Conservation (phyloP, 2,329 filamentous ascomycete species). For the Didymella sp. region DNA sequence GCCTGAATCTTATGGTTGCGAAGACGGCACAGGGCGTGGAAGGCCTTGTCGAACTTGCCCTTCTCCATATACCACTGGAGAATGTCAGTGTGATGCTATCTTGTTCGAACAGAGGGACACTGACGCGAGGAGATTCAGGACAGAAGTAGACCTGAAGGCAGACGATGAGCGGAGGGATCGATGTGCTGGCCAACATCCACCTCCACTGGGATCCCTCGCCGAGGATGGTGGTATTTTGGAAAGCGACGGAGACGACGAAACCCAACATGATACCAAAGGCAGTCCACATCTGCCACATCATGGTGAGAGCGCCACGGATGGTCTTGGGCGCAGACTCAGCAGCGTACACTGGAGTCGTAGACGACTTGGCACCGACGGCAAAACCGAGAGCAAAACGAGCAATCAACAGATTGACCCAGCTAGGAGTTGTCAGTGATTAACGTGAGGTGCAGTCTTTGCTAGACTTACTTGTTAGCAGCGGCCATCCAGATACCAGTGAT, state of each 20-base stretch:
- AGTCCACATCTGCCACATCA: conserved; percentile 60
- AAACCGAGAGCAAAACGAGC: conserved; percentile 44
- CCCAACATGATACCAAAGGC: conserved; percentile 46
- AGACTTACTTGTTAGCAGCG: conserved; percentile 32
- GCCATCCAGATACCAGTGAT: conserved; percentile 45
- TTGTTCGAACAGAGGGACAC: neutral
- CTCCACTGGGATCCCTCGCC: conserved; percentile 40
- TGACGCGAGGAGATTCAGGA: conserved; percentile 26
- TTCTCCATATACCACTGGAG: conserved; percentile 43
- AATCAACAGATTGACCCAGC: conserved; percentile 43
- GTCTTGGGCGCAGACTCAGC: conserved; percentile 58
- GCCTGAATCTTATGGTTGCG: conserved; percentile 61
- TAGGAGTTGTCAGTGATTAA: conserved; percentile 25
- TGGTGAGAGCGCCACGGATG: conserved; percentile 59
- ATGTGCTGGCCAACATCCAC: conserved; percentile 44
- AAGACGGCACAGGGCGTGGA: conserved; percentile 57
- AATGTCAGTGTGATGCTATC: neutral
- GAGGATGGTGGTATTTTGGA: conserved; percentile 36
- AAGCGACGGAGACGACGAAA: conserved; percentile 42
- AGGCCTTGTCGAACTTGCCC: conserved; percentile 44
- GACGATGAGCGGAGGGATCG: conserved; percentile 42
- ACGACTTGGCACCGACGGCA: conserved; percentile 43
- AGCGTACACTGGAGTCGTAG: conserved; percentile 57
- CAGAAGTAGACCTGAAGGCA: conserved; percentile 43
- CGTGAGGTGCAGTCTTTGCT: neutral